Percentiles rank a stretch among this genome's conserved stretches.
Conservation (phyloP, 306 rosid genomes). For the Lathyrus sativus region DNA sequence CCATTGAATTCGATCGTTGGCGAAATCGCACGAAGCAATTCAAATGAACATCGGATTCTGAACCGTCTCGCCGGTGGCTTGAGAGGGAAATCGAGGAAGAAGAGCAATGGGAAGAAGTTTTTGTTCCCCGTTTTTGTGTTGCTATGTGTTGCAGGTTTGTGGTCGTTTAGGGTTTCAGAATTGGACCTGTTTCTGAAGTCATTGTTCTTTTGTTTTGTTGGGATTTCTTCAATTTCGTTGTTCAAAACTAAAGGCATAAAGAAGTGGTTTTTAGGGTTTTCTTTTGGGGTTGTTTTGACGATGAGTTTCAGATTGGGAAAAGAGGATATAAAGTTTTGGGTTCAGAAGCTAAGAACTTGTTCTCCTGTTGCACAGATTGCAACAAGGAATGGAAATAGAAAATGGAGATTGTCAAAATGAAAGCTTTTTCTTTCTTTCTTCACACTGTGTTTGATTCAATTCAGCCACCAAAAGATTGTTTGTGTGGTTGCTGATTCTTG, state of each 20-base stretch:
- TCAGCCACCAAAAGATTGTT: neutral
- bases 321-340: slow-evolving; percentile 44
- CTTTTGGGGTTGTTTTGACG: slow-evolving; percentile 40
- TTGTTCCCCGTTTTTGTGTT: slow-evolving; percentile 4
- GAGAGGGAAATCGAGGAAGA: slow-evolving; percentile 14
- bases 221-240: slow-evolving; percentile 34
- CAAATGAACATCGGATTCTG: slow-evolving; percentile 15
- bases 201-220: slow-evolving; percentile 30
- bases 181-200: slow-evolving; percentile 38
- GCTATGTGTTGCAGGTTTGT: slow-evolving; percentile 32
- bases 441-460: slow-evolving; percentile 19
- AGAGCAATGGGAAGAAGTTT: neutral
- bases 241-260: slow-evolving; percentile 28
- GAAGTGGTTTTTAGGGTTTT: slow-evolving; percentile 48
- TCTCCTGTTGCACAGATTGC: slow-evolving; percentile 34
- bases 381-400: slow-evolving; percentile 17
- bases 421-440: neutral
- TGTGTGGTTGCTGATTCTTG: slow-evolving; percentile 7
- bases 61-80: slow-evolving; percentile 18
- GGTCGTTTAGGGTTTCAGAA: slow-evolving; percentile 41
- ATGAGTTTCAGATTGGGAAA: slow-evolving; percentile 36
- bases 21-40: slow-evolving; percentile 30
- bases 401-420: slow-evolving; percentile 31
- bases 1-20: slow-evolving; percentile 44
- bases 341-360: slow-evolving; percentile 30